Evolutionary conservation across 768 basidiomycete genomes (phyloP).

Genomic region (Tylopilus rubrobrunneus): DNA sequence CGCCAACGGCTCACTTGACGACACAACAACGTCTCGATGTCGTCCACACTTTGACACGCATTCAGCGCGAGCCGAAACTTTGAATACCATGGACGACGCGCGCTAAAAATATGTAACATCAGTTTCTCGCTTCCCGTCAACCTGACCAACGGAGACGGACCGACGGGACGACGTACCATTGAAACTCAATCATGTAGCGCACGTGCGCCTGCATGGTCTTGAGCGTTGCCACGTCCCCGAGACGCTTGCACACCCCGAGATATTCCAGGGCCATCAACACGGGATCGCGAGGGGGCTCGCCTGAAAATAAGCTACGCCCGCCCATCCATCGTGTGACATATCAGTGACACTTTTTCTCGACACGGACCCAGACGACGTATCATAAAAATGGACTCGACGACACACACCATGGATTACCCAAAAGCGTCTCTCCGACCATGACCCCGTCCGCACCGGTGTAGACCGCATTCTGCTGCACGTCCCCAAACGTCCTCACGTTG

Average conservation of each 20-base stretch:
- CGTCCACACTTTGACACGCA: constrained; percentile 40
- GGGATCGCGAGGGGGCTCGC: constrained; percentile 52
- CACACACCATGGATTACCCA: constrained; percentile 68
- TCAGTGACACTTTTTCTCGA: too few relatives aligned
- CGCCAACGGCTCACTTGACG: constrained; percentile 49
- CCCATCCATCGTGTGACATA: background rate
- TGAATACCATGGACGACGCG: constrained; percentile 51
- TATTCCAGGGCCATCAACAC: constrained; percentile 68
- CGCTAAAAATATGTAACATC: constrained; percentile 18
- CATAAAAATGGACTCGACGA: too few relatives aligned
- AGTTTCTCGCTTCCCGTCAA: background rate
- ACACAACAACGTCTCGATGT: constrained; percentile 43
- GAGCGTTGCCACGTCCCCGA: constrained; percentile 48
- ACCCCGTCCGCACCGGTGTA: constrained; percentile 66
- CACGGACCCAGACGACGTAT: too few relatives aligned
- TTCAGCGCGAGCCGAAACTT: constrained; percentile 49
- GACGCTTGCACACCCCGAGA: constrained; percentile 52
- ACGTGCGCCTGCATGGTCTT: constrained; percentile 59
- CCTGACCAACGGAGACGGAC: too few relatives aligned
- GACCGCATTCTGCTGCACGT: constrained; percentile 50
- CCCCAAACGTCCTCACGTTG: constrained; percentile 60
- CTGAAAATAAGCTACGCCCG: constrained; percentile 51
- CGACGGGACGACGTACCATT: constrained; percentile 46
- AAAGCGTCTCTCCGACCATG: constrained; percentile 79
- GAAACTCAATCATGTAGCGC: constrained; percentile 62